phyloP scores from a whole-genome alignment of 2,329 filamentous ascomycete genomes.

The Ophiocordyceps camponoti-rufipedis region DNA sequence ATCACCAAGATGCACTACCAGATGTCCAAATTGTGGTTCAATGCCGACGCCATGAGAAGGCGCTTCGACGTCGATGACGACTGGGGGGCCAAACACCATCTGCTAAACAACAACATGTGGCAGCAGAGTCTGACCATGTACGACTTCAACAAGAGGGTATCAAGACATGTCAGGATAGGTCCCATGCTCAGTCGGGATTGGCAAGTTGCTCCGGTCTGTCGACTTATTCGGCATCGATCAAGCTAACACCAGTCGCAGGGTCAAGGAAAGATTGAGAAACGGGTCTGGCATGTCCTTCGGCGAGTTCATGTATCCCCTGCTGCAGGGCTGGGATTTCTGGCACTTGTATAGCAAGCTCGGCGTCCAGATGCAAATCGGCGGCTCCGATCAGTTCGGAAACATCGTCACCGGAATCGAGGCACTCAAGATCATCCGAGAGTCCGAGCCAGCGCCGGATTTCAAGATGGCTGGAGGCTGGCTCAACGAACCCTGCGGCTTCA shows the following conservation, averaged over 20 bases:
- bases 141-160: slow-evolving; percentile 59
- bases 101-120: slow-evolving; percentile 77
- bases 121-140: slow-evolving; percentile 52
- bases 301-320: slow-evolving; percentile 81
- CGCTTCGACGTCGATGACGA: slow-evolving; percentile 46
- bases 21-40: slow-evolving; percentile 52
- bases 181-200: slow-evolving; percentile 80
- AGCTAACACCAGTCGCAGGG: slow-evolving; percentile 19
- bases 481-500: slow-evolving; percentile 62
- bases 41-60: slow-evolving; percentile 47
- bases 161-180: slow-evolving; percentile 57
- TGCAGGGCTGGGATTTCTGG: slow-evolving; percentile 97
- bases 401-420: slow-evolving; percentile 80
- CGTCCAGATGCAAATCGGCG: slow-evolving; percentile 78
- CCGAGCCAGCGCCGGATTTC: slow-evolving; percentile 25
- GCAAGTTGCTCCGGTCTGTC: slow-evolving; percentile 28
- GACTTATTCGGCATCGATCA: too few relatives aligned
- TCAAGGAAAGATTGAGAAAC: slow-evolving; percentile 66
- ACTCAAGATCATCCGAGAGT: slow-evolving; percentile 54
- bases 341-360: slow-evolving; percentile 50
- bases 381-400: slow-evolving; percentile 92
- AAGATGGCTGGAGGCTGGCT: slow-evolving; percentile 22
- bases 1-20: slow-evolving; percentile 51
- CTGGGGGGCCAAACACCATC: slow-evolving; percentile 45
- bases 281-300: slow-evolving; percentile 88